These are phyloP conservation scores for Gliomastix tumulicola DNA, from an alignment of 2,329 filamentous ascomycete genomes.

Conservation along the genomic window DNA sequence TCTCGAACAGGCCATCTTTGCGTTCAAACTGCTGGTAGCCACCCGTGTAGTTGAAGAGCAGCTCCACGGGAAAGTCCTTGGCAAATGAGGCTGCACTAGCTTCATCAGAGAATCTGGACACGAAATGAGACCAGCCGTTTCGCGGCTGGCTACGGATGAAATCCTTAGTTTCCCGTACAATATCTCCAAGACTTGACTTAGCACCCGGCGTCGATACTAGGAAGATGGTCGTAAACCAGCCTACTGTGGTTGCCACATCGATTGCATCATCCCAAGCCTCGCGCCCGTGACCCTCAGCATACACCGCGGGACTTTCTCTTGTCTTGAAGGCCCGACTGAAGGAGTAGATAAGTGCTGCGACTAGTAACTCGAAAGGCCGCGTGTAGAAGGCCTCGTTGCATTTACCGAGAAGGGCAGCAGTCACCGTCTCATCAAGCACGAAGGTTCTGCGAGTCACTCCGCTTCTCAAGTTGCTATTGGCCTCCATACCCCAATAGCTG, in stretches of 20 bases:
- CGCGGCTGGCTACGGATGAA: constrained; percentile 6
- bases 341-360: constrained; percentile 14
- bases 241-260: constrained; percentile 21
- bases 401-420: constrained; percentile 5
- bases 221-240: constrained; percentile 26
- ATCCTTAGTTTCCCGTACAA: constrained; percentile 12
- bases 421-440: constrained; percentile 5
- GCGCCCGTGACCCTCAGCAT: constrained; percentile 23
- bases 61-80: constrained; percentile 21
- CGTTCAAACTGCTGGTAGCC: constrained; percentile 12
- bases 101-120: constrained; percentile 7
- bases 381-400: constrained; percentile 15
- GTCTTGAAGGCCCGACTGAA: constrained; percentile 17
- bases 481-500: constrained; percentile 6
- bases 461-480: not conserved
- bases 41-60: constrained; percentile 15
- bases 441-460: constrained; percentile 1
- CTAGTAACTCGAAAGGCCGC: constrained; percentile 18
- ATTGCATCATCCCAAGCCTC: constrained; percentile 17
- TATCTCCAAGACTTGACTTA: constrained; percentile 1
- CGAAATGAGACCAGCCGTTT: constrained; percentile 12
- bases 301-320: constrained; percentile 14
- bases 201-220: constrained; percentile 9
- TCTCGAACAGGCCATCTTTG: not conserved
- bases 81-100: constrained; percentile 16